These are phyloP conservation scores for Pseudocercospora eumusae DNA, from an alignment of 2,329 filamentous ascomycete genomes.

Conservation along the genomic window DNA sequence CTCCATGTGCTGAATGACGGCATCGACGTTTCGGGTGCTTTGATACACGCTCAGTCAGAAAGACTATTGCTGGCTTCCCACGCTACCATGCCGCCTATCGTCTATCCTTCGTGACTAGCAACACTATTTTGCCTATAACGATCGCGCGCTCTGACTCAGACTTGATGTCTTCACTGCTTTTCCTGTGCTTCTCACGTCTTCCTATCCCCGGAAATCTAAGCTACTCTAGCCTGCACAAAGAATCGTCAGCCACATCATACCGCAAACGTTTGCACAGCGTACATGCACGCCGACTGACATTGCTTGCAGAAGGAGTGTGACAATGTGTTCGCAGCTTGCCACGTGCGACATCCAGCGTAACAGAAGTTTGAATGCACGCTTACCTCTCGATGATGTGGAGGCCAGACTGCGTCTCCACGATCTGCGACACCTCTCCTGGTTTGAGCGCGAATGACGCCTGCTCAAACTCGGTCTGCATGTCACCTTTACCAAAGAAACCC, in stretches of 20 bases:
- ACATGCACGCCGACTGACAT: background rate
- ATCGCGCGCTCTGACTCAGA: background rate
- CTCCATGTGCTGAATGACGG: constrained; percentile 2
- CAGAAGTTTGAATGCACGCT: constrained; percentile 30
- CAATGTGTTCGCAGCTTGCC: constrained; percentile 8
- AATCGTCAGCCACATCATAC: constrained; percentile 18
- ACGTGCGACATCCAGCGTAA: constrained; percentile 12
- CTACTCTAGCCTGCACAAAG: constrained; percentile 31
- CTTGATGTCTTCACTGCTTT: background rate
- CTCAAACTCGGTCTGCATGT: constrained; percentile 99
- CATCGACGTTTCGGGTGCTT: constrained; percentile 13
- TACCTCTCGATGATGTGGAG: constrained; percentile 95
- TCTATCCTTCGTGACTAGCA: constrained; percentile 4
- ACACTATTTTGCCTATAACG: constrained; percentile 4
- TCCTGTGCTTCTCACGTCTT: background rate
- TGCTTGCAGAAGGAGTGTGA: constrained; percentile 9
- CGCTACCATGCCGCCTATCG: background rate
- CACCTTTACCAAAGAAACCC: constrained; percentile 88
- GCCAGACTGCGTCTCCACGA: constrained; percentile 91
- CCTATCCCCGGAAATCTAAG: background rate
- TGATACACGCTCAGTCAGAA: constrained; percentile 7
- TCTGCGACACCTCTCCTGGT: constrained; percentile 78
- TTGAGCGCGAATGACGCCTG: constrained; percentile 90
- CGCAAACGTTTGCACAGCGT: background rate
- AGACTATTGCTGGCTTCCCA: background rate